Percentiles rank a stretch among this genome's conserved stretches.
Evolutionary conservation across 768 basidiomycete species (phyloP).

Genomic region (Trametes punicea): DNA sequence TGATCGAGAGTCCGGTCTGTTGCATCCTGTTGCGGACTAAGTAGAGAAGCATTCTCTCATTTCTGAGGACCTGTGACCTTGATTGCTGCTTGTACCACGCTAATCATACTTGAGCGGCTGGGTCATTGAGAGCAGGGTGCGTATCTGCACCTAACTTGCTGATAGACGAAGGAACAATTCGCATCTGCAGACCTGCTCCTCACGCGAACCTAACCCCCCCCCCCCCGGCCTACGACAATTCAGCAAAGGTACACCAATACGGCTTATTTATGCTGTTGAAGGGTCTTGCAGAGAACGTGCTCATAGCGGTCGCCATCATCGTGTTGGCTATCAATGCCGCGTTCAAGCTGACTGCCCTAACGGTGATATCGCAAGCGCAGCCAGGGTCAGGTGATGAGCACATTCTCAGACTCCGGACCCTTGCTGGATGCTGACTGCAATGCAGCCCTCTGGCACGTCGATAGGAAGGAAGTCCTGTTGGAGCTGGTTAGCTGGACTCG

Average conservation of each 20-base stretch:
- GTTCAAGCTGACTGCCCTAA: neutral
- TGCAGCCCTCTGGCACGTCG: constrained; percentile 7
- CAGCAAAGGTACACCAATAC: neutral
- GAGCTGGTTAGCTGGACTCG: constrained; percentile 14
- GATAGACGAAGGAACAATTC: no score
- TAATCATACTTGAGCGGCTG: no score
- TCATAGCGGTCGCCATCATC: constrained; percentile 1
- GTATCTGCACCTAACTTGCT: no score
- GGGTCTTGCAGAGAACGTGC: constrained; percentile 1
- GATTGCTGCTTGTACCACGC: no score
- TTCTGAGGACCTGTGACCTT: no score
- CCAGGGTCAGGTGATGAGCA: neutral
- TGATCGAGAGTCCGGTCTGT: no score
- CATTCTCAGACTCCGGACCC: no score
- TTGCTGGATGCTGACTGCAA: neutral
- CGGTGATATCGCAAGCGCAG: neutral
- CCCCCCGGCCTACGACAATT: neutral
- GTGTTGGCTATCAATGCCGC: neutral
- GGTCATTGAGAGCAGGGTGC: no score
- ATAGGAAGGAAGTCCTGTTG: constrained; percentile 9
- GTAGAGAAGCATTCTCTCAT: no score
- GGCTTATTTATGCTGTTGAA: neutral
- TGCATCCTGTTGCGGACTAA: no score
- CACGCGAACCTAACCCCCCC: neutral
- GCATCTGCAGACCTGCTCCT: neutral